Conservation (phyloP, 345 rosid species). For the Salix purpurea region DNA sequence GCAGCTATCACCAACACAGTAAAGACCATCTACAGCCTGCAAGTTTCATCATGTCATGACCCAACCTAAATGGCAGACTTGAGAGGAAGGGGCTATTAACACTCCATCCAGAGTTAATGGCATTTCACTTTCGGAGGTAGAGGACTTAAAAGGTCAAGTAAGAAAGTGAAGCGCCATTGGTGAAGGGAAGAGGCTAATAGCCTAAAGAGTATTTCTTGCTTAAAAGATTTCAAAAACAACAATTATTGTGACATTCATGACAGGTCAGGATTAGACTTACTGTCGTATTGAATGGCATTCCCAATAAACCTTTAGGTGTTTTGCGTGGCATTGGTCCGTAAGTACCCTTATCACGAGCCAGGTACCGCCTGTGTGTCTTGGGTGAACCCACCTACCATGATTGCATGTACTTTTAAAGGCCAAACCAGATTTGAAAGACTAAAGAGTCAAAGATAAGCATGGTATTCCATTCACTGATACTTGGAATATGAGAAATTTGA, state of each 20-base stretch:
- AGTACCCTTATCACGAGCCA: constrained; percentile 82
- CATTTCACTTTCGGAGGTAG: background rate
- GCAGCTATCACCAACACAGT: constrained; percentile 97
- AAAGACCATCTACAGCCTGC: constrained; percentile 72
- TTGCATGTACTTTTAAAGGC: background rate
- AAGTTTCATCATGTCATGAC: constrained; percentile 18
- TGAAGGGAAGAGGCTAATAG: background rate
- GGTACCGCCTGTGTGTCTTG: constrained; percentile 77
- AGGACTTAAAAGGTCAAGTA: background rate
- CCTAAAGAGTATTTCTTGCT: background rate
- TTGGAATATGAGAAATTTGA: background rate
- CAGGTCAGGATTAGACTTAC: constrained; percentile 32
- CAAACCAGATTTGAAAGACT: constrained; percentile 1
- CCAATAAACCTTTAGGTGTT: constrained; percentile 82
- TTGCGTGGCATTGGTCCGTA: constrained; percentile 93
- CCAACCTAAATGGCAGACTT: background rate
- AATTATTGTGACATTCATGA: background rate
- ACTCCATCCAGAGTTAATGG: background rate
- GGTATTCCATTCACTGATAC: background rate
- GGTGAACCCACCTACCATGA: constrained; percentile 76
- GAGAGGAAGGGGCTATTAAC: background rate
- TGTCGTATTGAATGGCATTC: constrained; percentile 95
- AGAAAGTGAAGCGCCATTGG: background rate
- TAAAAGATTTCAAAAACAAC: background rate
- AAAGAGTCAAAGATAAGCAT: background rate